phyloP scores from a whole-genome alignment of 768 basidiomycete genomes.

The Hypholoma fasciculare region DNA sequence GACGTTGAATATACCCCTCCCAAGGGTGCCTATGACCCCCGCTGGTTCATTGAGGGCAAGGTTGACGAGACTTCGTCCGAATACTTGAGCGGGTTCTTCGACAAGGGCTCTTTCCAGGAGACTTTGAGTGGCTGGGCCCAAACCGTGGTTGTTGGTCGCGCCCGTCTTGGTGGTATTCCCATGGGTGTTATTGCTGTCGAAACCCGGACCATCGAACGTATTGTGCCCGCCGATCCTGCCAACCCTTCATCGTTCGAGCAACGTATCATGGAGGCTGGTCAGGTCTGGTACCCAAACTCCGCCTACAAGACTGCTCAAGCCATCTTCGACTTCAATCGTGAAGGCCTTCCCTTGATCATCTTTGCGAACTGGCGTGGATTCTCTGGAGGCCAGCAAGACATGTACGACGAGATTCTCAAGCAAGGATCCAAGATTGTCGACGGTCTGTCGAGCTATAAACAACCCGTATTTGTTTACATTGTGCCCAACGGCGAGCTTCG shows the following conservation, averaged over 20 bases:
- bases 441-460: slow-evolving; percentile 94
- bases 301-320: slow-evolving; percentile 99
- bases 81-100: slow-evolving; percentile 93
- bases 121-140: slow-evolving; percentile 99
- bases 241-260: slow-evolving; percentile 97
- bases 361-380: slow-evolving; percentile 99
- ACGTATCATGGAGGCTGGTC: slow-evolving; percentile 98
- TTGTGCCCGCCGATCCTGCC: slow-evolving; percentile 97
- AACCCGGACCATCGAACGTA: slow-evolving; percentile 94
- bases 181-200: slow-evolving; percentile 98
- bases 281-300: slow-evolving; percentile 99
- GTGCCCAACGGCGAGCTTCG: slow-evolving; percentile 98
- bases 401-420: slow-evolving; percentile 97
- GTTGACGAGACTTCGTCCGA: slow-evolving; percentile 74
- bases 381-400: slow-evolving; percentile 99
- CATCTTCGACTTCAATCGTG: slow-evolving; percentile 98
- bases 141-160: slow-evolving; percentile 96
- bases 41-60: slow-evolving; percentile 98
- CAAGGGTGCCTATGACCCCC: slow-evolving; percentile 93
- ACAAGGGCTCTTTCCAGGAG: slow-evolving; percentile 97
- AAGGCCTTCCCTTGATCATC: slow-evolving; percentile 95
- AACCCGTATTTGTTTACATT: slow-evolving; percentile 97
- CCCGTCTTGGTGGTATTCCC: slow-evolving; percentile 94
- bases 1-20: slow-evolving; percentile 88
- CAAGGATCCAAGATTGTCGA: slow-evolving; percentile 99